Base-by-base conservation (phyloP, 352 stramenopile species). In the Stramenopiles sp. region DNA sequence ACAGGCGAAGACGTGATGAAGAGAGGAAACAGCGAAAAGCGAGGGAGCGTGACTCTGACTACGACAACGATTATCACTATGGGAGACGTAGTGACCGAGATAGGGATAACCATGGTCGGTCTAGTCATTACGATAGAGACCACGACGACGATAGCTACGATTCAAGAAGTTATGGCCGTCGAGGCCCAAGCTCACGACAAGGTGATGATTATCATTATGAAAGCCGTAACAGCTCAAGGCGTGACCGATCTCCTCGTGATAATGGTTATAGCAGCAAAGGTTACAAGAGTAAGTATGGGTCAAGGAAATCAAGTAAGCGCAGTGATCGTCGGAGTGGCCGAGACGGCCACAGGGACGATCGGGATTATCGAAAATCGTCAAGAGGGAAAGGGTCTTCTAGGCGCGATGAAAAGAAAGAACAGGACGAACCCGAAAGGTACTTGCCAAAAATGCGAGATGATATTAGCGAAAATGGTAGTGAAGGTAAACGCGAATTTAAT, bases 191-290 rank as follows among this genome's bases (percentile, higher is more conserved):
- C 22, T 78, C 71, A 33, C 4, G 71, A 33, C 71, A 78, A 78
- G 71, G 71, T 14, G 71, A 78, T 33, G 71, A 78, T 78, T 78
- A 78, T 33, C 71, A 78, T 33, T 33, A 78, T 33, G 71, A 78
- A 14, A 78, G 22, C 14, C 71, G 71, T 33, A 55, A 14, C 39
- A 55, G 14, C 14, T 78, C 71, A 4, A 31, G 71, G 14, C 30
- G 71, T 31, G 71, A 78, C 22, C 71, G 71, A 33, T 78, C 71
- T 4, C 71, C 71, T 14, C 71, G 71, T 31, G 71, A 78, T 78
- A 33, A 33, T 33, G 71, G 71, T 14, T 78, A 78, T 33, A 33
- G 30, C 8, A 78, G 31, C 8, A 78, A 14, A 33, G 14, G 22
- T 33, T 14, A 14, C 14, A 55, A 55, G 14, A 78, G 71, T 14